These are phyloP conservation scores for Drosera capensis DNA, from an alignment of 148 eudicot genomes.

Conservation along the genomic window DNA sequence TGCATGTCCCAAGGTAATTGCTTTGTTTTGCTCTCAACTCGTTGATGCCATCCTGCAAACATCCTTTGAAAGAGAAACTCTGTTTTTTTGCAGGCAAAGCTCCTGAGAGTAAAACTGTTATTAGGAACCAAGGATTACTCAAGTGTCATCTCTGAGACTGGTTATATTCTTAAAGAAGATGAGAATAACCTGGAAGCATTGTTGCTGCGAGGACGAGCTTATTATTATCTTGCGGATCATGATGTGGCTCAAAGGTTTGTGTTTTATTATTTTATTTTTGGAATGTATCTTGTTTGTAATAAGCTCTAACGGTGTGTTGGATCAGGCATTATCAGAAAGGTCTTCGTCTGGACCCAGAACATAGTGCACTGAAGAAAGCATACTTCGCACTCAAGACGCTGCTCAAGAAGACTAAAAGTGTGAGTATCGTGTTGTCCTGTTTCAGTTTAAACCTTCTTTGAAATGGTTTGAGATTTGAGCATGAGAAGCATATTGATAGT, in stretches of 20 bases:
- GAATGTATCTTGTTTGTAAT: background rate
- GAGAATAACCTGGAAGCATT: slow-evolving; percentile 73
- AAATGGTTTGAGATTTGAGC: background rate
- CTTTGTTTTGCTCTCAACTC: background rate
- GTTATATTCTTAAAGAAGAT: slow-evolving; percentile 76
- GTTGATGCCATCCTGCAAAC: background rate
- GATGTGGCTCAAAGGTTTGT: slow-evolving; percentile 76
- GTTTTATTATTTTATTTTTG: background rate
- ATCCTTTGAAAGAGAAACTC: background rate
- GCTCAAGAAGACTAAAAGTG: slow-evolving; percentile 83
- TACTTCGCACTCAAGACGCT: slow-evolving; percentile 82
- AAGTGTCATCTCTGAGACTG: slow-evolving; percentile 56
- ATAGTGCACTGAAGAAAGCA: slow-evolving; percentile 79
- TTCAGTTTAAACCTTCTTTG: background rate
- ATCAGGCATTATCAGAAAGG: slow-evolving; percentile 94
- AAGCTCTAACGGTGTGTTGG: slow-evolving; percentile 9
- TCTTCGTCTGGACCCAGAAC: slow-evolving; percentile 89
- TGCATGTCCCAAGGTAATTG: slow-evolving; percentile 63
- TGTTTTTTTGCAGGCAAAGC: slow-evolving; percentile 45
- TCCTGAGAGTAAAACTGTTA: slow-evolving; percentile 57
- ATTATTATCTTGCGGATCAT: slow-evolving; percentile 91
- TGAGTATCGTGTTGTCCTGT: slow-evolving; percentile 8
- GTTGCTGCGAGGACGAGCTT: slow-evolving; percentile 78
- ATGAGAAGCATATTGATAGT: too few relatives aligned
- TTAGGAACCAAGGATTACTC: slow-evolving; percentile 73